Evolutionary conservation across 805 yeast genomes (phyloP).

Genomic region (Isabelozyma gotoi): DNA sequence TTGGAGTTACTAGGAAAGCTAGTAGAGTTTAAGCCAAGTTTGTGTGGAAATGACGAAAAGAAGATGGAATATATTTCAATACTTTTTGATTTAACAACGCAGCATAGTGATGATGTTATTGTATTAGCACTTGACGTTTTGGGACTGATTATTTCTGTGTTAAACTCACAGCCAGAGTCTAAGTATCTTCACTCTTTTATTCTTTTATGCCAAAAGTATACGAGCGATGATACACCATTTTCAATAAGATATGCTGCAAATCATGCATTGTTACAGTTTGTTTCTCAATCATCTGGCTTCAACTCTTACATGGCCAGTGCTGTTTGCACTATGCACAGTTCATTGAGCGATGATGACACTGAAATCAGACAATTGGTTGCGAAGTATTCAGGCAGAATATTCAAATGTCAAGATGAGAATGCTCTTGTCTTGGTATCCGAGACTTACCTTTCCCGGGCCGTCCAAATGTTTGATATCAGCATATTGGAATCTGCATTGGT

Average conservation of each 20-base stretch:
- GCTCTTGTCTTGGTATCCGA: neutral
- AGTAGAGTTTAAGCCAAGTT: conserved; percentile 14
- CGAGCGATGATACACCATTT: conserved; percentile 45
- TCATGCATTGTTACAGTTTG: conserved; percentile 32
- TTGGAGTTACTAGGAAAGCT: conserved; percentile 29
- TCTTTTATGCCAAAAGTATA: conserved; percentile 18
- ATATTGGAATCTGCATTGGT: neutral
- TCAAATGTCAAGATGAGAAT: conserved; percentile 10
- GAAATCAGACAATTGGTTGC: conserved; percentile 54
- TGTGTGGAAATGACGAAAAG: conserved; percentile 6
- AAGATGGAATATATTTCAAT: neutral
- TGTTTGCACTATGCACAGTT: conserved; percentile 27
- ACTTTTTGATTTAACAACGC: conserved; percentile 3
- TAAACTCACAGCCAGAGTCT: neutral
- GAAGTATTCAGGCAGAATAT: conserved; percentile 29
- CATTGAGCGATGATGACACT: conserved; percentile 66
- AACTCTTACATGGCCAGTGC: conserved; percentile 12
- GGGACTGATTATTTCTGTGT: conserved; percentile 42
- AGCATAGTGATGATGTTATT: conserved; percentile 46
- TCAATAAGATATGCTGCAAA: conserved; percentile 47
- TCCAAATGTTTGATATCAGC: too few relatives aligned
- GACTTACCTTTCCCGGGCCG: neutral
- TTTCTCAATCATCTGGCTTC: conserved; percentile 4
- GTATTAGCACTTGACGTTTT: conserved; percentile 51
- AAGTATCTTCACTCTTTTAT: conserved; percentile 20